Conservation (phyloP, 805 yeast species). For the Starmerella potacharoeniae region DNA sequence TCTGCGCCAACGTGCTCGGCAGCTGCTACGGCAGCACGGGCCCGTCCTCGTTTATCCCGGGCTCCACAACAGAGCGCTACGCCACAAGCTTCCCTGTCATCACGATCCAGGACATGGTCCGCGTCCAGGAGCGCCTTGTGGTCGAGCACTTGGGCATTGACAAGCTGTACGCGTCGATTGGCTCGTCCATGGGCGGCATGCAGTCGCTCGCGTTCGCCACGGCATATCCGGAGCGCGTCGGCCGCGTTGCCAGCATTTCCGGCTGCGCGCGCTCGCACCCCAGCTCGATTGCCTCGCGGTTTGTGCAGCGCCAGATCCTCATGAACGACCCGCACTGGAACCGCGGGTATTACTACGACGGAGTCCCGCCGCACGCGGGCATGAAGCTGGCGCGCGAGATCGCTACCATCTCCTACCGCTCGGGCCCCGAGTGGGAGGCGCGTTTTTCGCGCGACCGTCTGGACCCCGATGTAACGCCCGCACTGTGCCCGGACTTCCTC, state of each 20-base stretch:
- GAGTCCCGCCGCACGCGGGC: conserved; percentile 82
- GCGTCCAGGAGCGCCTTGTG: conserved; percentile 71
- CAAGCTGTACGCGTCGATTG: conserved; percentile 67
- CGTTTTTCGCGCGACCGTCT: conserved; percentile 83
- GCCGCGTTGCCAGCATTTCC: conserved; percentile 63
- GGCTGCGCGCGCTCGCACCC: conserved; percentile 95
- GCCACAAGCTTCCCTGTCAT: conserved; percentile 83
- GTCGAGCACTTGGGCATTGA: conserved; percentile 48
- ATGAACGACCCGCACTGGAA: conserved; percentile 96
- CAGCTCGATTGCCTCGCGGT: conserved; percentile 84
- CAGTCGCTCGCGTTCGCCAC: conserved; percentile 79
- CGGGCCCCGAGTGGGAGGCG: conserved; percentile 96
- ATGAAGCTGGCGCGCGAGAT: conserved; percentile 91
- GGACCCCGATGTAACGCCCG: conserved; percentile 67
- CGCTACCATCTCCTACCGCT: conserved; percentile 85
- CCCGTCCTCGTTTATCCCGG: conserved; percentile 68
- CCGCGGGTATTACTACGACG: conserved; percentile 72
- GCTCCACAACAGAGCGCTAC: conserved; percentile 47
- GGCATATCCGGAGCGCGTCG: conserved; percentile 69
- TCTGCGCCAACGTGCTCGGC: conserved; percentile 86
- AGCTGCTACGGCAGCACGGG: conserved; percentile 96
- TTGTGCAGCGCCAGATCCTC: conserved; percentile 81
- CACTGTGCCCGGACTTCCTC: conserved; percentile 83
- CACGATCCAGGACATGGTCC: conserved; percentile 78
- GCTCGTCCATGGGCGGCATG: conserved; percentile 99